Percentiles rank a stretch among this genome's conserved stretches.
phyloP scores from a whole-genome alignment of 192 early-diverging fungal species.

The Geosiphon pyriformis region DNA sequence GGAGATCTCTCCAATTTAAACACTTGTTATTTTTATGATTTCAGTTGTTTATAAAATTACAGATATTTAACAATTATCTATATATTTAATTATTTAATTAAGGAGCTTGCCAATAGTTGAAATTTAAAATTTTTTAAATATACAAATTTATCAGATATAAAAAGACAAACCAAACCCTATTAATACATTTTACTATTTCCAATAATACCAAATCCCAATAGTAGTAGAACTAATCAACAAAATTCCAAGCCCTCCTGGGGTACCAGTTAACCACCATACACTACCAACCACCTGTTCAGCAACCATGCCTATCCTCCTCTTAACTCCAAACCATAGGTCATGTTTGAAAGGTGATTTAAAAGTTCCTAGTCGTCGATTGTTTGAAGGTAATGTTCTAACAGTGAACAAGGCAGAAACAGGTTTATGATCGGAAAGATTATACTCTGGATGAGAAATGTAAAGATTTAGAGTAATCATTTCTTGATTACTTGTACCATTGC shows the following conservation, averaged over 20 bases:
- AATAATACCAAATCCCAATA: not conserved
- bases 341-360: conserved; percentile 1
- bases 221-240: not conserved
- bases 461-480: not conserved
- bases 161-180: no score
- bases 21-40: no score
- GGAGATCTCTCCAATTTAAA: no score
- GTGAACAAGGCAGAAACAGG: conserved; percentile 38
- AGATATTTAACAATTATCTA: no score
- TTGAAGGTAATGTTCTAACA: not conserved
- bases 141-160: no score
- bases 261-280: conserved; percentile 19
- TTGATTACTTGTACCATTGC: not conserved
- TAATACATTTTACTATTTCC: no score
- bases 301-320: not conserved
- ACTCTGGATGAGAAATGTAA: conserved; percentile 35
- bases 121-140: no score
- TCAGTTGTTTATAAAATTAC: no score
- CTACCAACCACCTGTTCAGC: not conserved
- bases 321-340: not conserved
- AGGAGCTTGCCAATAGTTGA: no score
- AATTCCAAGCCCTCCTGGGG: not conserved
- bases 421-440: conserved; percentile 39
- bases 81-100: no score
- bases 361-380: not conserved